Conservation (phyloP, 805 yeast species). For the Suhomyces emberorum region DNA sequence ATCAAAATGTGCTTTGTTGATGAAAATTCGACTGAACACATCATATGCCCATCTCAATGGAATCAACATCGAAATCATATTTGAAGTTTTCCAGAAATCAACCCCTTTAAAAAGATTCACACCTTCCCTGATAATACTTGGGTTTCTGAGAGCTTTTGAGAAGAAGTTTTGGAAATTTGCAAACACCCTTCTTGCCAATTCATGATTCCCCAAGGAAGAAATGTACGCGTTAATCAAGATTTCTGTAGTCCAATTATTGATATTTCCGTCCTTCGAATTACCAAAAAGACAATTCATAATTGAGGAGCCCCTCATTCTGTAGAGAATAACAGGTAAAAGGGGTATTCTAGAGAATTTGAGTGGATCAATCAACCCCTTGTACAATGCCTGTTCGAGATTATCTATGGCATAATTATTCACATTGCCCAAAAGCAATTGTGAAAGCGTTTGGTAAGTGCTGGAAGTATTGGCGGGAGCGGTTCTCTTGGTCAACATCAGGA, state of each 20-base stretch:
- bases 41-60: constrained; percentile 40
- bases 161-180: constrained; percentile 8
- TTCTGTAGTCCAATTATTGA: constrained; percentile 28
- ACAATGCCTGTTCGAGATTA: constrained; percentile 29
- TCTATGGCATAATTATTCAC: constrained; percentile 11
- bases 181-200: constrained; percentile 18
- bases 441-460: constrained; percentile 1
- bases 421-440: constrained; percentile 13
- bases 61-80: constrained; percentile 31
- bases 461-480: not conserved
- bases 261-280: constrained; percentile 7
- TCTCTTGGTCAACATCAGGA: constrained; percentile 20
- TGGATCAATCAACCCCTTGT: constrained; percentile 32
- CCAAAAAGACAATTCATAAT: constrained; percentile 26
- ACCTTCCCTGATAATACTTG: not conserved
- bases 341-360: constrained; percentile 37
- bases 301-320: constrained; percentile 35
- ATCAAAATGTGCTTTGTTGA: constrained; percentile 33
- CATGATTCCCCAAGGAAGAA: constrained; percentile 36
- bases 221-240: constrained; percentile 35
- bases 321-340: constrained; percentile 36
- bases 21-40: constrained; percentile 26
- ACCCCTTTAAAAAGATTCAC: constrained; percentile 18
- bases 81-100: constrained; percentile 27
- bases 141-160: not conserved